Percentiles rank a stretch among this genome's conserved stretches.
phyloP scores from a whole-genome alignment of 306 rosid genomes.

The Casuarina equisetifolia region DNA sequence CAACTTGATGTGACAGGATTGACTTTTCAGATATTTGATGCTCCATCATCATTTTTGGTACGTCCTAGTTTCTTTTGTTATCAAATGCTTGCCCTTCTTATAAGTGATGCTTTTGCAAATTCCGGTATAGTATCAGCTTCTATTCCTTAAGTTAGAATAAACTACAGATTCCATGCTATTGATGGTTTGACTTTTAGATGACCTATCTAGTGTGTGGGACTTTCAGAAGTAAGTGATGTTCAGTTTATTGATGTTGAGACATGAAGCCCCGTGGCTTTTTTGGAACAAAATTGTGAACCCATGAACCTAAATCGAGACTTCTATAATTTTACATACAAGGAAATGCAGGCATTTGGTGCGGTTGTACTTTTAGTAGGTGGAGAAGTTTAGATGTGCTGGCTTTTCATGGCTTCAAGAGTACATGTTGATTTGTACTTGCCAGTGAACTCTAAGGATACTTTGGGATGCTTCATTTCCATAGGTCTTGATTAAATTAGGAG shows the following conservation, averaged over 20 bases:
- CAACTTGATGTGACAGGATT: conserved; percentile 80
- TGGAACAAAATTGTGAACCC: neutral
- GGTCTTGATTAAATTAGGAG: neutral
- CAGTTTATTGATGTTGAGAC: neutral
- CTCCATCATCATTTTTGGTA: conserved; percentile 88
- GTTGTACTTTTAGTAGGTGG: neutral
- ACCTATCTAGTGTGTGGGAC: neutral
- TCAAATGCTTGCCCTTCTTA: conserved; percentile 17
- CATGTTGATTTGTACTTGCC: neutral
- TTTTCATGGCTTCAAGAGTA: neutral
- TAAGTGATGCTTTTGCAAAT: neutral
- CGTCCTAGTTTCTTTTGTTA: conserved; percentile 33
- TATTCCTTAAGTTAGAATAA: neutral
- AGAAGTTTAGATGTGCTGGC: neutral
- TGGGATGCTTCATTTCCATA: neutral
- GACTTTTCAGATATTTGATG: conserved; percentile 74
- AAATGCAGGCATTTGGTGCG: neutral
- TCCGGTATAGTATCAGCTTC: neutral
- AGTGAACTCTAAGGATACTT: neutral
- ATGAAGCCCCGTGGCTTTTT: neutral
- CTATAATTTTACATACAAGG: neutral
- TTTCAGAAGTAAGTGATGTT: neutral
- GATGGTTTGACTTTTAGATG: neutral
- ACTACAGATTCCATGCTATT: neutral
- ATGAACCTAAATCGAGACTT: neutral